Conservation (phyloP, 768 basidiomycete genomes). For the Pulveroboletus sp. region DNA sequence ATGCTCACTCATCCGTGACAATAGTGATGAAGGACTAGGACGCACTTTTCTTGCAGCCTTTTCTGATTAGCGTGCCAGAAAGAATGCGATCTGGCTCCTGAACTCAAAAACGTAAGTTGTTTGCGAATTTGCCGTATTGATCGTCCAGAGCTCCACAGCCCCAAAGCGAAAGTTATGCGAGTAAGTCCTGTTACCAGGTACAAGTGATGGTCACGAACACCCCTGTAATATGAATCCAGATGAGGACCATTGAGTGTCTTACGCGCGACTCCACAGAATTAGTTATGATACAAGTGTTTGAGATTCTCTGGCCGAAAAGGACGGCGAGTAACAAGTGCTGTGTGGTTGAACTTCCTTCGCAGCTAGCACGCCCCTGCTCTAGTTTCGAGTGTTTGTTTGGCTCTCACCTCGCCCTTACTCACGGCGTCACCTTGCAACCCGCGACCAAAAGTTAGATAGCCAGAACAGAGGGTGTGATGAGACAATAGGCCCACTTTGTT, state of each 20-base stretch:
- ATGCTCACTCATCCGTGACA: not conserved
- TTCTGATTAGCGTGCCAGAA: not conserved
- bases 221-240: not conserved
- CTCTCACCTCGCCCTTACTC: constrained; percentile 37
- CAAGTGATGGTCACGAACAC: not conserved
- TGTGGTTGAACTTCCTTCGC: constrained; percentile 27
- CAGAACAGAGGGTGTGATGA: constrained; percentile 31
- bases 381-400: constrained; percentile 37
- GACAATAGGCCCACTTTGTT: constrained; percentile 17
- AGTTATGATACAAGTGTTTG: not conserved
- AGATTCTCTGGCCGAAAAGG: not conserved
- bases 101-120: not conserved
- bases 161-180: no score
- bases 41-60: not conserved
- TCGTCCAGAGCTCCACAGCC: not conserved
- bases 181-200: not conserved
- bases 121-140: not conserved
- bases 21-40: not conserved
- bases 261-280: not conserved
- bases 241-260: not conserved
- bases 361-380: constrained; percentile 43
- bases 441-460: constrained; percentile 43
- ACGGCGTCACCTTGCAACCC: constrained; percentile 48
- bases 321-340: not conserved
- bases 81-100: not conserved